phyloP scores from a whole-genome alignment of 2,329 filamentous ascomycete genomes.

The Didymella pomorum region DNA sequence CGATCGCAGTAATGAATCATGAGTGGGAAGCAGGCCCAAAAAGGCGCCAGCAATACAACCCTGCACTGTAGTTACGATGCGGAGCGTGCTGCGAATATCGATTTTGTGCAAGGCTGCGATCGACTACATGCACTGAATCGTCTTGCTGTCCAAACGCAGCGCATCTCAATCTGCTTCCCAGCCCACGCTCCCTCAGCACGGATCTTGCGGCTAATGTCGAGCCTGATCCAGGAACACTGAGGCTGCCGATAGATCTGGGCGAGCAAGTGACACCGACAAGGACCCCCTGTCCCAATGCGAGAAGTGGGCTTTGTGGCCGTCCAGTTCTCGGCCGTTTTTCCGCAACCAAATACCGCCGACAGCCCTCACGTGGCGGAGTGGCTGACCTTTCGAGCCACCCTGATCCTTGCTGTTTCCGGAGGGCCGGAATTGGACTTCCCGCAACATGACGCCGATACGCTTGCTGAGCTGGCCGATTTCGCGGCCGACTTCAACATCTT shows the following conservation, averaged over 20 bases:
- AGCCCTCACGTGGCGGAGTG: constrained; percentile 43
- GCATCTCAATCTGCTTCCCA: neutral
- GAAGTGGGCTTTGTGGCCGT: constrained; percentile 38
- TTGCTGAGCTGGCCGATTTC: constrained; percentile 25
- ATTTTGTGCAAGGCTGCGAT: neutral
- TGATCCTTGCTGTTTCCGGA: constrained; percentile 31
- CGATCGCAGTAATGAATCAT: neutral
- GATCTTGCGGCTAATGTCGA: constrained; percentile 29
- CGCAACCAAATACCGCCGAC: constrained; percentile 34
- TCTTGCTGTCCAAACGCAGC: constrained; percentile 1
- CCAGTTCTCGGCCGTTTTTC: constrained; percentile 32
- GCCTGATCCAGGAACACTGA: constrained; percentile 36
- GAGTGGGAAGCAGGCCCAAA: neutral
- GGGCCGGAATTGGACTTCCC: constrained; percentile 21
- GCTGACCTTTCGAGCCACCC: constrained; percentile 19
- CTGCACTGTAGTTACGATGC: neutral
- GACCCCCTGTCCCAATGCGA: constrained; percentile 32
- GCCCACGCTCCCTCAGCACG: constrained; percentile 22
- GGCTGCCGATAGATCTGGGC: constrained; percentile 30
- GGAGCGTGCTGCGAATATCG: neutral
- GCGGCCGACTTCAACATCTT: constrained; percentile 22
- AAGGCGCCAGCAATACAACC: neutral
- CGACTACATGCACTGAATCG: neutral
- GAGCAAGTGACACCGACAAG: constrained; percentile 40
- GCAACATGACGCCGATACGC: constrained; percentile 18